A percentile compares a stretch with the other conserved stretches of the same genome.
Evolutionary conservation across 371 early-diverging fungal species (phyloP).

Genomic region (Actinomortierella ambigua): DNA sequence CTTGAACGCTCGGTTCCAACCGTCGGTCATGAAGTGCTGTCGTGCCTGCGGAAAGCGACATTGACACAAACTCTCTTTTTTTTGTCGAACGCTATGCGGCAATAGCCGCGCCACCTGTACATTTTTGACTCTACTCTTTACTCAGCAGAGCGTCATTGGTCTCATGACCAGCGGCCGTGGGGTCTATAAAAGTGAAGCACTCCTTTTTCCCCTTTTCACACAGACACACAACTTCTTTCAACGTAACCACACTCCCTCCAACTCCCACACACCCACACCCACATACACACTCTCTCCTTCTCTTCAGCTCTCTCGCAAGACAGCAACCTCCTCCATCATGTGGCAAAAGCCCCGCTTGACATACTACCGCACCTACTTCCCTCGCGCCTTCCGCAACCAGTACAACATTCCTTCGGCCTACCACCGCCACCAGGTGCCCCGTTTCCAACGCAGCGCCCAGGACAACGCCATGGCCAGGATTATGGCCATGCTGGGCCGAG

Average conservation of each 20-base stretch:
- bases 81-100: too few species aligned
- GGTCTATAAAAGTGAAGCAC: background rate
- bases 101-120: too few species aligned
- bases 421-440: slow-evolving; percentile 35
- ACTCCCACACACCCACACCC: background rate
- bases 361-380: slow-evolving; percentile 48
- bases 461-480: slow-evolving; percentile 46
- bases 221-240: background rate
- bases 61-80: too few species aligned
- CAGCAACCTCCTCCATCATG: slow-evolving; percentile 7
- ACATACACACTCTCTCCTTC: background rate
- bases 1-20: too few species aligned
- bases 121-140: too few species aligned
- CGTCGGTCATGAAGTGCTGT: too few species aligned
- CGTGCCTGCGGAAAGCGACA: too few species aligned
- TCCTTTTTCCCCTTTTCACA: slow-evolving; percentile 1
- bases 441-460: slow-evolving; percentile 26
- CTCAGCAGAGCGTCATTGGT: too few species aligned
- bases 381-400: slow-evolving; percentile 35
- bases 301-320: slow-evolving; percentile 2
- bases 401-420: slow-evolving; percentile 43
- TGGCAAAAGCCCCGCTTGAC: slow-evolving; percentile 44
- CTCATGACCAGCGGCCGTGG: too few species aligned
- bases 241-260: background rate
- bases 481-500: slow-evolving; percentile 36